phyloP scores from a whole-genome alignment of 169 alveolate species.

The Babesia bovis region DNA sequence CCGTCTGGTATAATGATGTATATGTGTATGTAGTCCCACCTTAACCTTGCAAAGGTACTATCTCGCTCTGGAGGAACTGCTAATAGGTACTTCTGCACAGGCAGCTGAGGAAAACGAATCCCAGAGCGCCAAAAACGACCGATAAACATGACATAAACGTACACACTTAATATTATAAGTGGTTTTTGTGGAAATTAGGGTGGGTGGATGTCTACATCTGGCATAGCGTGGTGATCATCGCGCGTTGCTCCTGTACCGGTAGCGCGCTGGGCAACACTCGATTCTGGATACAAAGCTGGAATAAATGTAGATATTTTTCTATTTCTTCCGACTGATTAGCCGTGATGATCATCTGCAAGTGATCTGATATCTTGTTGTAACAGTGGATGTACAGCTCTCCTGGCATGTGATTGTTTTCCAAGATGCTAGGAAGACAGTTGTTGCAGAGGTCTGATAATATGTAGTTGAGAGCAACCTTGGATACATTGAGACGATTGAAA shows the following conservation, averaged over 20 bases:
- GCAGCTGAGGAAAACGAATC: conserved; percentile 16
- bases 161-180: conserved; percentile 10
- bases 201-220: conserved; percentile 68
- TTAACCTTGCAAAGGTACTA: background rate
- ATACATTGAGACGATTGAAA: conserved; percentile 69
- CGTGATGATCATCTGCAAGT: conserved; percentile 69
- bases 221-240: conserved; percentile 71
- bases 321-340: conserved; percentile 71
- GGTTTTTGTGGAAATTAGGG: background rate
- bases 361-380: conserved; percentile 69
- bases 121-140: conserved; percentile 20
- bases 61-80: conserved; percentile 43
- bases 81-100: conserved; percentile 38
- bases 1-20: too few species aligned
- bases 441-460: conserved; percentile 69
- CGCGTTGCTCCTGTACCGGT: conserved; percentile 73
- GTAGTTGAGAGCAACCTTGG: conserved; percentile 69
- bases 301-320: conserved; percentile 65
- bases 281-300: conserved; percentile 68
- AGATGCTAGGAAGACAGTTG: conserved; percentile 69
- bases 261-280: conserved; percentile 71
- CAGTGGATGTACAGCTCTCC: conserved; percentile 72
- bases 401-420: conserved; percentile 72
- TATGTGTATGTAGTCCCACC: too few species aligned
- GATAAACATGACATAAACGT: conserved; percentile 2